phyloP scores from a whole-genome alignment of 352 stramenopile species.

The Pseudoperonospora humuli region DNA sequence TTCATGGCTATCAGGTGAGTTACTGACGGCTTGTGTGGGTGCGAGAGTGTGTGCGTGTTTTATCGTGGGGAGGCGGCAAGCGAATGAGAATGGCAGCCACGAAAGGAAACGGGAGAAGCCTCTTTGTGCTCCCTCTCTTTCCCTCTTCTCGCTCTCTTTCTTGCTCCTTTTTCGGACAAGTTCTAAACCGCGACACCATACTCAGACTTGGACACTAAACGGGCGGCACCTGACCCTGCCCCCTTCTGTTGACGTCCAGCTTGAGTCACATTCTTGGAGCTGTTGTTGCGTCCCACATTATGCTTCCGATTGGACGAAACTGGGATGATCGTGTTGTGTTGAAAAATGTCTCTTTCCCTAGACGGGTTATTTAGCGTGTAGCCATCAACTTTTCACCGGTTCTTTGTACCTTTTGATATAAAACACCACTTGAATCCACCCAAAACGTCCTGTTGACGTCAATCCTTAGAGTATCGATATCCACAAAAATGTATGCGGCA shows the following conservation, averaged over 20 bases:
- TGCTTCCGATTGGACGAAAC: not conserved
- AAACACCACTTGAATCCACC: no score
- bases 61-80: not conserved
- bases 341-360: not conserved
- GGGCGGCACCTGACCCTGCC: constrained; percentile 8
- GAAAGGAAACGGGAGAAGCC: constrained; percentile 2
- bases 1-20: not conserved
- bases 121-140: constrained; percentile 9
- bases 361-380: not conserved
- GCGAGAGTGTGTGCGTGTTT: no score
- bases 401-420: no score
- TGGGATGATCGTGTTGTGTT: not conserved
- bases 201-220: constrained; percentile 19
- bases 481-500: no score
- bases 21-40: no score
- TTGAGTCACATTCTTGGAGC: not conserved
- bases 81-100: constrained; percentile 5
- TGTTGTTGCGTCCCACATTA: not conserved
- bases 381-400: not conserved
- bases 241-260: not conserved
- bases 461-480: no score
- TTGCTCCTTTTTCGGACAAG: constrained; percentile 13
- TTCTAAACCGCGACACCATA: constrained; percentile 10
- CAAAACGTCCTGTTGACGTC: no score
- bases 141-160: constrained; percentile 1